Percentiles rank a stretch among this genome's conserved stretches.
phyloP scores from a whole-genome alignment of 331 rosid genomes.

The Pyracantha coccinea region DNA sequence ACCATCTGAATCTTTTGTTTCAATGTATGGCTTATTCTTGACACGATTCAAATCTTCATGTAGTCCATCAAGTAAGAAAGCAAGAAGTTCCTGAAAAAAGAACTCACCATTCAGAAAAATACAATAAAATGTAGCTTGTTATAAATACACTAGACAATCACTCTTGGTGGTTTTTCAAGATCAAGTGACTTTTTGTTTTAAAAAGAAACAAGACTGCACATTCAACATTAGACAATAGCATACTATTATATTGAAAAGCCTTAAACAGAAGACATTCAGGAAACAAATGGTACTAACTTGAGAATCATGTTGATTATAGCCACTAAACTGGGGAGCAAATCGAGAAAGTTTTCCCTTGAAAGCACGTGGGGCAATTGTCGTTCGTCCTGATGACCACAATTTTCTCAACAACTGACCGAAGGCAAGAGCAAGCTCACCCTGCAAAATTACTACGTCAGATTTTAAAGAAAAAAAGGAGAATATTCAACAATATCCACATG shows the following conservation, averaged over 20 bases:
- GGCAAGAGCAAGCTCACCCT: conserved; percentile 98
- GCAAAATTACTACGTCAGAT: conserved; percentile 30
- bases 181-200: not conserved
- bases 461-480: not conserved
- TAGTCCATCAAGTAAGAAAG: conserved; percentile 94
- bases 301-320: conserved; percentile 98
- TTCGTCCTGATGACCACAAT: conserved; percentile 90
- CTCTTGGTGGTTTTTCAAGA: not conserved
- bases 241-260: not conserved
- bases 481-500: conserved; percentile 3
- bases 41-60: conserved; percentile 99
- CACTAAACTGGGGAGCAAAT: conserved; percentile 99
- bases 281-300: conserved; percentile 53
- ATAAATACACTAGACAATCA: not conserved
- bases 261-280: conserved; percentile 6
- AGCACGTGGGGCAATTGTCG: conserved; percentile 70
- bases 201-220: not conserved
- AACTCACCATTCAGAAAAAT: conserved; percentile 13
- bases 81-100: conserved; percentile 80
- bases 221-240: not conserved
- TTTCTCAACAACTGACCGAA: conserved; percentile 91
- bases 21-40: conserved; percentile 94
- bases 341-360: conserved; percentile 93
- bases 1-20: conserved; percentile 86
- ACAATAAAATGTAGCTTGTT: not conserved